Evolutionary conservation across 208 protist species (phyloP), one percentile per base, ranked within the genome.

Genomic region (Leishmania guyanensis): DNA sequence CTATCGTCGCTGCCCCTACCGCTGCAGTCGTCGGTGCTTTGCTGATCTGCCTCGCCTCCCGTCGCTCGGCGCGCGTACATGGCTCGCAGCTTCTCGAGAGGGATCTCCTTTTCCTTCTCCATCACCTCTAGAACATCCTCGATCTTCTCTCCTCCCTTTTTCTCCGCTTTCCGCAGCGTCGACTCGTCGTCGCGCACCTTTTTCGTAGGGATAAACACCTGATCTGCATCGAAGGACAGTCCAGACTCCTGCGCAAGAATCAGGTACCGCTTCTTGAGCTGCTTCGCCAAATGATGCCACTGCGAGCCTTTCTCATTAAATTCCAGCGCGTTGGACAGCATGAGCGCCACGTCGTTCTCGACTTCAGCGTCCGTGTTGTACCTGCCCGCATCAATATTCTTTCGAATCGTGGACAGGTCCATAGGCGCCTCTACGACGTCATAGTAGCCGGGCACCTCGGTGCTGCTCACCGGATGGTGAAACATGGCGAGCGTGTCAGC

Each of bases 251-350:
- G 48, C 1, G 95, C 95, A 6, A 93, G 56, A 36, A 69, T 48
- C 0, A 86, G 65, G 76, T 96, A 96, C 3, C 53, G n/a, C 64
- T 88, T 87, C 12, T 91, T 87, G 48, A 98, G 85, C 64, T 88
- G 72, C 53, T 89, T 86, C 48, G 95, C 95, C 77, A 91, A 84
- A 26, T 82, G 72, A 72, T 95, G 85, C 89, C 89, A 97, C 68
- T 72, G 83, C 16, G 86, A 89, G 62, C 88, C 91, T 58, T 90
- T 93, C 16, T 89, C 83, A 80, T 98, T 98, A 87, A 94, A 98
- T 64, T 95, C 88, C 46, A 98, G 75, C 16, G 95, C 95, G 80
- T 98, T 98, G 29, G 93, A 80, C 58, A 98, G 91, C 95, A 98
- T 98, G 6, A 91, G 89, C 0, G 89, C 92, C 10, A 96, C 93